Evolutionary conservation across 257 asterid genomes (phyloP).

Genomic region (Fraxinus anomala): DNA sequence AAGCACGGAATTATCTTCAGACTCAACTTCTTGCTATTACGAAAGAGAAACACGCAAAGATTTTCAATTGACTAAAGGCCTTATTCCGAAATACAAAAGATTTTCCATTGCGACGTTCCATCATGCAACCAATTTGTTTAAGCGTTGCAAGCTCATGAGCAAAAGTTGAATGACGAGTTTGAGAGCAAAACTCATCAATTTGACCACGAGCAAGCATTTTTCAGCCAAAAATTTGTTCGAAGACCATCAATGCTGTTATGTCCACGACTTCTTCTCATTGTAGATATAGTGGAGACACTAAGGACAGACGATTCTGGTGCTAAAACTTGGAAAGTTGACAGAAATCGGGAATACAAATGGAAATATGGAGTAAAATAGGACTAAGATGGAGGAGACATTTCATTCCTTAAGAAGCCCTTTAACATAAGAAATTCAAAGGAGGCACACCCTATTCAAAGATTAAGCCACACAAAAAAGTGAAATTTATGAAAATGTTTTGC

Average conservation of each 20-base stretch:
- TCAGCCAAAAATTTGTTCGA: not conserved
- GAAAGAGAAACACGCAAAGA: too few relatives aligned
- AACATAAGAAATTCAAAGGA: not conserved
- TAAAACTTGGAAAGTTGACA: not conserved
- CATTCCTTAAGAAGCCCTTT: not conserved
- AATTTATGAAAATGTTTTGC: not conserved
- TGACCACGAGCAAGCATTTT: too few relatives aligned
- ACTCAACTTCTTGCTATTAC: too few relatives aligned
- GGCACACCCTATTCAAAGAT: not conserved
- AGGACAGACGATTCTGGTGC: not conserved
- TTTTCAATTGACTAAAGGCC: too few relatives aligned
- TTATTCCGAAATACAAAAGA: too few relatives aligned
- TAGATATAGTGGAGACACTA: not conserved
- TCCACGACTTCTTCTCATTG: not conserved
- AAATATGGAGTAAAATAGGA: not conserved
- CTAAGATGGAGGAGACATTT: not conserved
- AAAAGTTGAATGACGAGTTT: too few relatives aligned
- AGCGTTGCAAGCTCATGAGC: too few relatives aligned
- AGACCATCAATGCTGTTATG: not conserved
- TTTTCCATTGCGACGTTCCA: too few relatives aligned
- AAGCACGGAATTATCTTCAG: too few relatives aligned
- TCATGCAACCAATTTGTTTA: too few relatives aligned
- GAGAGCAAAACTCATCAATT: too few relatives aligned
- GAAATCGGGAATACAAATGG: not conserved
- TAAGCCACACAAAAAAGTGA: not conserved